A percentile compares a stretch with the other conserved stretches of the same genome.
These are phyloP conservation scores for Nigrospora sphaerica DNA, from an alignment of 2,329 filamentous ascomycete species.

Conservation along the genomic window DNA sequence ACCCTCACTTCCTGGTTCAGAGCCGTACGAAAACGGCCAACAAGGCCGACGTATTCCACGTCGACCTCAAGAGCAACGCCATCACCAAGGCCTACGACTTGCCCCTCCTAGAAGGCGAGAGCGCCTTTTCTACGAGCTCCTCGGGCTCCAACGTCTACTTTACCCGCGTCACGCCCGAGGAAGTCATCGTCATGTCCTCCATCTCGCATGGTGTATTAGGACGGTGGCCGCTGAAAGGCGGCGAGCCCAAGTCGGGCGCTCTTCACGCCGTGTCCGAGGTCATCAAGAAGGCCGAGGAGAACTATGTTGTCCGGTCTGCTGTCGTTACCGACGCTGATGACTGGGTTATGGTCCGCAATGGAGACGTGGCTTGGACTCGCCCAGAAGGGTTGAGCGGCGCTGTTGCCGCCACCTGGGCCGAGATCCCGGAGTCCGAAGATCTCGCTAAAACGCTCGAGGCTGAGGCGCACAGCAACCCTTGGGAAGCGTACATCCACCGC, in stretches of 20 bases:
- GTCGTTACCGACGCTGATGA: conserved; percentile 61
- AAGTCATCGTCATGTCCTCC: conserved; percentile 69
- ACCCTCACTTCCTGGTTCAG: conserved; percentile 80
- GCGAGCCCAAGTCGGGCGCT: conserved; percentile 34
- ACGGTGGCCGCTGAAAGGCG: conserved; percentile 57
- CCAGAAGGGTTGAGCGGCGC: conserved; percentile 75
- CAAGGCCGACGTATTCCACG: conserved; percentile 80
- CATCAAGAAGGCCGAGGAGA: conserved; percentile 58
- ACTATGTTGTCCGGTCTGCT: conserved; percentile 73
- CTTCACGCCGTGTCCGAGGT: conserved; percentile 76
- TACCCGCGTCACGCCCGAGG: conserved; percentile 69
- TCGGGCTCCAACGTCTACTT: conserved; percentile 82
- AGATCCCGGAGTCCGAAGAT: conserved; percentile 64
- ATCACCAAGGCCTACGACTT: conserved; percentile 76
- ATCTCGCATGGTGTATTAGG: conserved; percentile 69
- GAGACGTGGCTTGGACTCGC: conserved; percentile 71
- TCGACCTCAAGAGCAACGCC: conserved; percentile 62
- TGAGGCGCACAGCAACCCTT: conserved; percentile 75
- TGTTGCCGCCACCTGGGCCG: conserved; percentile 74
- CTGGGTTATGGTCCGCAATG: conserved; percentile 80
- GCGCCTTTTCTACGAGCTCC: conserved; percentile 73
- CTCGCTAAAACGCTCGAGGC: conserved; percentile 76
- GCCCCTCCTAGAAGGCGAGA: conserved; percentile 61
- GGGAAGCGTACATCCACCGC: conserved; percentile 81
- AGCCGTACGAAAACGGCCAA: conserved; percentile 63